These are phyloP conservation scores for Flammula alnicola DNA, from an alignment of 1,284 basidiomycete genomes.

Conservation along the genomic window DNA sequence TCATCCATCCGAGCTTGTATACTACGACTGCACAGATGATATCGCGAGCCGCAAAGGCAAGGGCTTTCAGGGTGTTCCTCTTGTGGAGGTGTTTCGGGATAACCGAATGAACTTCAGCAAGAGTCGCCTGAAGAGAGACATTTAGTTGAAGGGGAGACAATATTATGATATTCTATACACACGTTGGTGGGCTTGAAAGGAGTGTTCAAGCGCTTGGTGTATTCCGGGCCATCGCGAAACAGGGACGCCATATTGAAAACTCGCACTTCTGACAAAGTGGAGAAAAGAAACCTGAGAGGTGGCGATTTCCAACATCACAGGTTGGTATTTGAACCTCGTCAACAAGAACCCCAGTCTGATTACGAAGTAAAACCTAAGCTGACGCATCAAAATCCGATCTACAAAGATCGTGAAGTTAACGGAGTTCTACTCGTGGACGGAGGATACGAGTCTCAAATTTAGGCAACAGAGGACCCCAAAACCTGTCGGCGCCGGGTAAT, in stretches of 20 bases:
- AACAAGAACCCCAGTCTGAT: not conserved
- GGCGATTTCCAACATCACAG: not conserved
- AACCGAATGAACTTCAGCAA: conserved; percentile 49
- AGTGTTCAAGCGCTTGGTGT: conserved; percentile 42
- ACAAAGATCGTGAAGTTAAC: conserved; percentile 4
- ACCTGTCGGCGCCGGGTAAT: conserved; percentile 1
- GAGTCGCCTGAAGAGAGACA: conserved; percentile 36
- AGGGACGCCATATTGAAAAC: conserved; percentile 27
- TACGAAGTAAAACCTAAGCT: conserved; percentile 10
- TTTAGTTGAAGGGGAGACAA: not conserved
- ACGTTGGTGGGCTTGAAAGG: conserved; percentile 47
- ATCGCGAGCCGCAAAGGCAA: conserved; percentile 64
- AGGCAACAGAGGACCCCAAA: conserved; percentile 6
- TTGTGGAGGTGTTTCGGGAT: conserved; percentile 71
- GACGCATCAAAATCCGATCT: conserved; percentile 8
- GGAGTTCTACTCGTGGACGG: conserved; percentile 22
- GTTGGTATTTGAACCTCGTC: conserved; percentile 24
- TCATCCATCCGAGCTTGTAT: conserved; percentile 61
- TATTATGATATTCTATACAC: not conserved
- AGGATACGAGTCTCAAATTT: conserved; percentile 24
- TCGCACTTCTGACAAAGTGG: conserved; percentile 22
- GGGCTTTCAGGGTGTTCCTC: conserved; percentile 65
- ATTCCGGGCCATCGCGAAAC: conserved; percentile 51
- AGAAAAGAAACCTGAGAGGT: conserved; percentile 10
- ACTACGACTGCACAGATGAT: conserved; percentile 57